Conservation (phyloP, 768 basidiomycete genomes). For the Macrocybe gigantea region DNA sequence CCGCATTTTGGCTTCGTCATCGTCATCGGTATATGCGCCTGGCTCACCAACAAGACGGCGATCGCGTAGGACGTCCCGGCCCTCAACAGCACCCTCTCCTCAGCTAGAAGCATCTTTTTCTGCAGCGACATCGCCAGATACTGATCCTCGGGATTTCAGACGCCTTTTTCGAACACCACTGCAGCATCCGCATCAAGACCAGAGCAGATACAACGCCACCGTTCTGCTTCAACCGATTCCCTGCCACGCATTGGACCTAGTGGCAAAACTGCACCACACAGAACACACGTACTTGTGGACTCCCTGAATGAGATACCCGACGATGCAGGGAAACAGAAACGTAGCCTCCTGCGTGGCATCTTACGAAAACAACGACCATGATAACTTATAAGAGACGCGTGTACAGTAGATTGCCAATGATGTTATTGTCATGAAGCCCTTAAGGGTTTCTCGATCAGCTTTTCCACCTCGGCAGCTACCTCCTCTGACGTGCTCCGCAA, state of each 20-base stretch:
- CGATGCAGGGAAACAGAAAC: slow-evolving; percentile 34
- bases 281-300: slow-evolving; percentile 14
- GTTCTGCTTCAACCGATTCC: slow-evolving; percentile 51
- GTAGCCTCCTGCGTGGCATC: slow-evolving; percentile 37
- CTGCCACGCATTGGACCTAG: slow-evolving; percentile 27
- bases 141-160: slow-evolving; percentile 12
- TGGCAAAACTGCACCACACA: slow-evolving; percentile 10
- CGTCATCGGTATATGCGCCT: slow-evolving; percentile 4
- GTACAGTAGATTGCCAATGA: too few species aligned
- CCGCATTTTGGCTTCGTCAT: too few species aligned
- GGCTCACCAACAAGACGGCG: slow-evolving; percentile 6
- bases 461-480: slow-evolving; percentile 70
- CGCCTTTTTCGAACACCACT: slow-evolving; percentile 13
- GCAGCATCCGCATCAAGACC: slow-evolving; percentile 3
- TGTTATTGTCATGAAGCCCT: slow-evolving; percentile 18
- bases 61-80: slow-evolving; percentile 25
- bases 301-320: slow-evolving; percentile 25
- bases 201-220: too few species aligned
- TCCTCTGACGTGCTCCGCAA: slow-evolving; percentile 93
- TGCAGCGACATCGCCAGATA: slow-evolving; percentile 13
- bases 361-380: slow-evolving; percentile 26
- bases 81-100: slow-evolving; percentile 45
- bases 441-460: slow-evolving; percentile 42
- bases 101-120: slow-evolving; percentile 4
- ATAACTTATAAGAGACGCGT: background rate